Evolutionary conservation across 2,329 filamentous ascomycete species (phyloP), one percentile per base, ranked within the genome.

Genomic region (Penicillium sp.): DNA sequence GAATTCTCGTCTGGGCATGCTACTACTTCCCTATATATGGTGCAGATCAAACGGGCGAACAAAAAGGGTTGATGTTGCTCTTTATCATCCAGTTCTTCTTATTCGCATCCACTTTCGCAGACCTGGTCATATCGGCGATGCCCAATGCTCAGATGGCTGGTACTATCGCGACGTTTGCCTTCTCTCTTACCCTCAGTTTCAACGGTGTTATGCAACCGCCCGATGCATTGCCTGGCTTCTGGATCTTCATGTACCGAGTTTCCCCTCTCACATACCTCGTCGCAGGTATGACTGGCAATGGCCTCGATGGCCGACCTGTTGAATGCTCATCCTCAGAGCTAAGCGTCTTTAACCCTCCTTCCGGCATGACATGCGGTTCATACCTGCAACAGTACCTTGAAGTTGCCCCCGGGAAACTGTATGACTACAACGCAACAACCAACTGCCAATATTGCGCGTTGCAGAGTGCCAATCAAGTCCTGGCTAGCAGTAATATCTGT

Each of bases 231-330:
- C 87, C 88, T 0, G 79, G 83, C 0, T 91, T 91, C 75, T 91
- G 88, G 88, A 83, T 84, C 59, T 90, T 89, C 74, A 90, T 90
- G 87, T 88, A 90, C 69, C 79, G 83, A 26, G 77, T 84, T 11
- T 84, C 81, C 0, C 86, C 85, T 0, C 85, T 89, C 58, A 88
- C 84, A 0, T 90, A 89, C 55, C 71, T 77, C 3, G 74, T 79
- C 3, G 70, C 74, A 14, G 66, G 74, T 1, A 68, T 79, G 56
- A 54, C 56, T 14, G 56, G 56, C 3, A 58, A 45, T 20, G 51
- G 56, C 23, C 51, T 58, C 16, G 16, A 58, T 28, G 46, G 40
- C 6, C 46, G 56, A 16, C n/a, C 21, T 11, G 50, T 58, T n/a
- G 18, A 16, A 6, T 58, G 56, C 30, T 54, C 56, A 20, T 26